These are phyloP conservation scores for Serendipita sp. DNA, from an alignment of 768 basidiomycete species.

Conservation along the genomic window DNA sequence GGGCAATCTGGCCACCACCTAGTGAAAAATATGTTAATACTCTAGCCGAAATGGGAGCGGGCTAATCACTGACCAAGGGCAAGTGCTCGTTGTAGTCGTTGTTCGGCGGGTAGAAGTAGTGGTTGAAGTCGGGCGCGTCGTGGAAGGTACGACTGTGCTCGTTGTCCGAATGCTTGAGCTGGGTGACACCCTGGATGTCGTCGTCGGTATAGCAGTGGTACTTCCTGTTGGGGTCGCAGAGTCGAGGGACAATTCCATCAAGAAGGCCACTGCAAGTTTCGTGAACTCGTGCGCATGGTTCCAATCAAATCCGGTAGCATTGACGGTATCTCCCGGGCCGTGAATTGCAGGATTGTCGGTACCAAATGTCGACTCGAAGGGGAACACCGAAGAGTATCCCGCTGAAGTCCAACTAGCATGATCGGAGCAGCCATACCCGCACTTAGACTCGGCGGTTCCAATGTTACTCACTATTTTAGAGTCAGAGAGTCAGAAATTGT, in stretches of 20 bases:
- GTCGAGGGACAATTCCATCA: constrained; percentile 28
- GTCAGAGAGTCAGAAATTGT: not conserved
- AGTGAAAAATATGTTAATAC: not conserved
- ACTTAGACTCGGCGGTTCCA: not conserved
- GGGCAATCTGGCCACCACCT: constrained; percentile 1
- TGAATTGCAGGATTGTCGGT: not conserved
- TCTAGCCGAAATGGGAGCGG: too few relatives aligned
- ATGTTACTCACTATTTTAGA: not conserved
- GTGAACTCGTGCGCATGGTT: constrained; percentile 41
- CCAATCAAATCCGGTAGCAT: constrained; percentile 25
- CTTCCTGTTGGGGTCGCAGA: not conserved
- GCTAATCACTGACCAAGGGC: too few relatives aligned
- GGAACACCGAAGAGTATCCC: constrained; percentile 2
- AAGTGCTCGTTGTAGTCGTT: not conserved
- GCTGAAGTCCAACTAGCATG: not conserved
- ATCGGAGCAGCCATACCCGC: constrained; percentile 5
- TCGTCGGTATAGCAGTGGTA: not conserved
- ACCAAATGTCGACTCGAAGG: not conserved
- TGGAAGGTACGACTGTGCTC: not conserved
- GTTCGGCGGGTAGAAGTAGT: not conserved
- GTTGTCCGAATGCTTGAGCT: not conserved
- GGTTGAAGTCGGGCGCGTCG: not conserved
- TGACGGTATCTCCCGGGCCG: constrained; percentile 12
- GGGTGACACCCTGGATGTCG: not conserved
- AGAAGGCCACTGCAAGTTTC: constrained; percentile 43